phyloP scores from a whole-genome alignment of 208 protist genomes.

The Blechomonas ayalai region DNA sequence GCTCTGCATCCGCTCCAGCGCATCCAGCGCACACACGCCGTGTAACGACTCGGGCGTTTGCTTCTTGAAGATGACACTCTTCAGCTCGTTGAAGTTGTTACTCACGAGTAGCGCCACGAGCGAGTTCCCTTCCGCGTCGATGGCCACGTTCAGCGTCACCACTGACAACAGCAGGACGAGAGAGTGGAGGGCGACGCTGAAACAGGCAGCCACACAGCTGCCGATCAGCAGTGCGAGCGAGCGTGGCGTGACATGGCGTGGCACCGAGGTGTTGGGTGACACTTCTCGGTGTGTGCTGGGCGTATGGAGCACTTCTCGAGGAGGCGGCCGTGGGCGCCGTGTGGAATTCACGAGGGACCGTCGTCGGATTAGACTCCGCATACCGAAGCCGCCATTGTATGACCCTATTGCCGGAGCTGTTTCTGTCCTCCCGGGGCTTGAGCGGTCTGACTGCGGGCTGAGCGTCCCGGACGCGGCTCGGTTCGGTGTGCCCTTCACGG shows the following conservation, averaged over 20 bases:
- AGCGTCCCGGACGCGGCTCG: not conserved
- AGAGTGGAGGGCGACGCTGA: constrained; percentile 57
- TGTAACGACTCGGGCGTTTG: constrained; percentile 79
- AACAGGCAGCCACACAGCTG: constrained; percentile 11
- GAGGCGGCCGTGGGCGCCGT: no score
- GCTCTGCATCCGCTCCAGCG: constrained; percentile 87
- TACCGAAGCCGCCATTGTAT: not conserved
- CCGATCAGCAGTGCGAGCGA: constrained; percentile 17
- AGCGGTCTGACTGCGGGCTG: not conserved
- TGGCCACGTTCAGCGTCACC: constrained; percentile 90
- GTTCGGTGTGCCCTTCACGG: not conserved
- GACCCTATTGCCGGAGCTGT: not conserved
- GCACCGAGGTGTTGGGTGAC: not conserved
- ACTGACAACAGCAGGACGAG: constrained; percentile 78
- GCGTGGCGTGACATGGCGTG: constrained; percentile 3
- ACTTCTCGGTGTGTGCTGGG: not conserved
- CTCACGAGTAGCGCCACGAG: constrained; percentile 91
- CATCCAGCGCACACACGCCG: constrained; percentile 76
- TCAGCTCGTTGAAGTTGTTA: constrained; percentile 93
- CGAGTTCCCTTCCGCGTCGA: constrained; percentile 88
- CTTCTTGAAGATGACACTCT: constrained; percentile 91
- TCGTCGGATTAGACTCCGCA: not conserved
- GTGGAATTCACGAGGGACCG: no score
- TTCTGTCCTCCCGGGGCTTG: not conserved
- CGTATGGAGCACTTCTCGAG: no score